Evolutionary conservation across 2,329 filamentous ascomycete species (phyloP).

Genomic region (Grosmannia serpens): DNA sequence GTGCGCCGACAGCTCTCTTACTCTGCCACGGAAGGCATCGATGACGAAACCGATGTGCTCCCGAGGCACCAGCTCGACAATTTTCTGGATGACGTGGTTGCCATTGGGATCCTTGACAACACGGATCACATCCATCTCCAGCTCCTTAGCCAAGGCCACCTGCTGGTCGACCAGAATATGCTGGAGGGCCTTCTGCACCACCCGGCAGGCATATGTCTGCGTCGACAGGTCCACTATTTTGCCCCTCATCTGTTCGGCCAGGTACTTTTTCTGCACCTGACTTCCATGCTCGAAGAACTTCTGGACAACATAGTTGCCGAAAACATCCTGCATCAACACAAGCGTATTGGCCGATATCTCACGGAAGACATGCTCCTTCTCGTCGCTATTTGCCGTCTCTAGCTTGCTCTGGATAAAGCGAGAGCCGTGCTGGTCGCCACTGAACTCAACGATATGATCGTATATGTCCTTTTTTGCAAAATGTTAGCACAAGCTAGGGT

Average conservation of each 20-base stretch:
- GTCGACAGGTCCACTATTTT: conserved; percentile 69
- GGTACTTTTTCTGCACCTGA: conserved; percentile 78
- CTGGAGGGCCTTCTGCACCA: conserved; percentile 92
- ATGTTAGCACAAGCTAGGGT: conserved; percentile 3
- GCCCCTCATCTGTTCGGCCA: conserved; percentile 80
- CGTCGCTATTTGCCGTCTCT: conserved; percentile 85
- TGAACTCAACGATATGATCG: conserved; percentile 81
- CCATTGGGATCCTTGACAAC: conserved; percentile 83
- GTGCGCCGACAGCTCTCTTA: conserved; percentile 64
- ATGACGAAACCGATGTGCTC: conserved; percentile 79
- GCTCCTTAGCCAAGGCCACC: conserved; percentile 42
- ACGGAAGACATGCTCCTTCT: conserved; percentile 80
- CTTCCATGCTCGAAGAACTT: conserved; percentile 96
- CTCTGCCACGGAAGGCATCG: conserved; percentile 63
- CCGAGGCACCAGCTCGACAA: conserved; percentile 69
- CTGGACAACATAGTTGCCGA: conserved; percentile 97
- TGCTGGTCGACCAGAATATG: conserved; percentile 89
- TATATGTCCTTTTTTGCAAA: conserved; percentile 58
- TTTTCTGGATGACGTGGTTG: conserved; percentile 94
- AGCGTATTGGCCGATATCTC: conserved; percentile 78
- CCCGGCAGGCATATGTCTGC: conserved; percentile 88
- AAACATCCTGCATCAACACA: conserved; percentile 90
- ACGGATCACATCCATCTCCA: conserved; percentile 62
- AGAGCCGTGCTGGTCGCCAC: conserved; percentile 89
- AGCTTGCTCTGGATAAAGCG: conserved; percentile 92